Base-by-base conservation (phyloP, 2,329 filamentous ascomycete species). In the Orbilia javanica region DNA sequence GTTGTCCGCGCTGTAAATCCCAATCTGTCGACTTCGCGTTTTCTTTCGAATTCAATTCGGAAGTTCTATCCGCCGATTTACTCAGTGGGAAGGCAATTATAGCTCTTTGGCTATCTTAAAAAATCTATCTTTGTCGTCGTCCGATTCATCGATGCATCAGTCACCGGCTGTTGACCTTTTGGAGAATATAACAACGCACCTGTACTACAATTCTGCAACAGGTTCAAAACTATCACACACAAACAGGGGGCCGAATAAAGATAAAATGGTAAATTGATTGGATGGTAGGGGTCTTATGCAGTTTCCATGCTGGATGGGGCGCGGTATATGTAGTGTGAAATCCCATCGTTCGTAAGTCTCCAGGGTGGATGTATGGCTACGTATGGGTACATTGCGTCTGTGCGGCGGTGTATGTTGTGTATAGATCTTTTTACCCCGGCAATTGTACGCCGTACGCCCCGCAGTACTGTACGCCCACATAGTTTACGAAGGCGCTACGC, bases 21-120 rank as follows among this genome's bases (percentile, higher is more conserved):
- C 10, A 57, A 73, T 66, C 50, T 8, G 60, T 57, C 60, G 4
- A 57, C 20, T 36, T 73, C 69, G 69, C 69, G 69, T 73, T 73
- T 72, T 44, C 15, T 22, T 50, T 2, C 46, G 11, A 50, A 39
- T 39, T 39, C 36, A 3, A 50, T 50, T 42, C 31, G 39, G 34
- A 46, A 60, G 13, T 27, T 31, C 53, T 20, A 36, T 63, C 20
- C 46, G 46, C 39, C 53, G 34, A 31, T 31, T 25, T 60, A 39
- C 18, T 60, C 31, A 42, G 20, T 25, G 25, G 50, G 39, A 64
- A 66, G 50, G 69, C 50, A 66, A 29, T 65, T 36, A 34, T 50
- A 34, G n/a, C n/a, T 18, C 13, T 57, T 10, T 0, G 15, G 29
- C 3, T 55, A 48, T 64, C 44, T 64, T 22, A 11, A 50, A 64